phyloP scores from a whole-genome alignment of 1,284 basidiomycete species.

The Microbotryomycetes sp. region DNA sequence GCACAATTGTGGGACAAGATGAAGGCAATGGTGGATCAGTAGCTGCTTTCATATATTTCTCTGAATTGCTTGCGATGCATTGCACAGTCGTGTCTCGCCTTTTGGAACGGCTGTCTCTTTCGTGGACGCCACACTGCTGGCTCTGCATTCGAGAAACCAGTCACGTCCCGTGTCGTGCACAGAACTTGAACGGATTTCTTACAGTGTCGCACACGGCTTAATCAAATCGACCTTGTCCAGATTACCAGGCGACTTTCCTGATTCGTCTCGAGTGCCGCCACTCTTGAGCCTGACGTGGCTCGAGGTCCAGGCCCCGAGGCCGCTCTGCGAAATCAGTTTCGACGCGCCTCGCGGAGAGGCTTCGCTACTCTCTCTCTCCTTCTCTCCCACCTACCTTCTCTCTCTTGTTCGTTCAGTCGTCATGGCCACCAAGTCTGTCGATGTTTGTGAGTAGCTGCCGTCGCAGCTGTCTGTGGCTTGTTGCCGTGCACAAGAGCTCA shows the following conservation, averaged over 20 bases:
- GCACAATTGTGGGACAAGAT: neutral
- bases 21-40: neutral
- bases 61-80: neutral
- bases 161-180: neutral
- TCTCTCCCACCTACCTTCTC: neutral
- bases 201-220: neutral
- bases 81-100: neutral
- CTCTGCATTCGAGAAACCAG: neutral
- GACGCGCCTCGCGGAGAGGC: no score
- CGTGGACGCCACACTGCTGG: neutral
- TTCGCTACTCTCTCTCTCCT: neutral
- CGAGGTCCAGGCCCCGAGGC: no score
- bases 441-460: constrained; percentile 17
- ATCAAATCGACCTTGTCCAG: no score
- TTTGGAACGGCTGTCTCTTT: neutral
- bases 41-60: no score
- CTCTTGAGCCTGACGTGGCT: neutral
- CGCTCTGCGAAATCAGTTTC: no score
- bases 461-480: neutral
- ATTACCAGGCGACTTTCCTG: no score
- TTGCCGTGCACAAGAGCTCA: neutral
- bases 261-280: neutral
- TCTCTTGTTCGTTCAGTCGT: neutral
- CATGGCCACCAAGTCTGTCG: constrained; percentile 21
- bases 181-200: neutral